Base-by-base conservation (phyloP, 805 yeast genomes). In the Zygotorulaspora florentina region DNA sequence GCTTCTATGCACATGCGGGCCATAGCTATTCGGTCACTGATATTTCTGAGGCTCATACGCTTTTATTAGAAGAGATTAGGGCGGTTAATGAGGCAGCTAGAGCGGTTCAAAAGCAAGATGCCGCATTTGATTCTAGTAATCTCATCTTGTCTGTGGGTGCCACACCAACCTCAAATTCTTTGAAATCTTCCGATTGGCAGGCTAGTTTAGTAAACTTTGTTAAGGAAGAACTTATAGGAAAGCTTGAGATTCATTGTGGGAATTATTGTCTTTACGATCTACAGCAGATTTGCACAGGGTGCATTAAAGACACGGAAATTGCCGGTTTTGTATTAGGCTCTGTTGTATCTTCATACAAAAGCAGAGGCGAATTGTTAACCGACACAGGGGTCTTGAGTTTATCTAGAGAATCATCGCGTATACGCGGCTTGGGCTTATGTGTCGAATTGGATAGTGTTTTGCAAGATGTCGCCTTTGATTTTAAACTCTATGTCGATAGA, bases 1-100 rank as follows among this genome's bases (percentile, higher is more conserved):
- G 95, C 0, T 77, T 85, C 55, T 86, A 86, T 62, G 81, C 85
- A 33, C 93, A 86, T 66, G 86, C 88, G 1, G 95, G 95, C 2
- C 86, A 82, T 58, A 81, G 90, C 0, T 86, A 86, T 57, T 67
- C 67, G 1, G 69, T 83, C 0, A 62, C 65, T 6, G 63, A 72
- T 13, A 59, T 66, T 25, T 68, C 68, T 1, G 72, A 72, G 26
- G 85, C 87, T 0, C 71, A 71, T 42, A 58, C 56, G 2, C 69
- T 64, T 31, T 62, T 86, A 29, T 39, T 75, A n/a, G 74, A 74
- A 20, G 95, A 86, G 55, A 70, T 85, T 30, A 58, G 57, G 4
- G 75, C 77, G 31, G 87, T 79, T 3, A 74, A 78, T 51, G 59
- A 59, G 8, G 91, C 88, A 2, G 76, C 74, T 3, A 55, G 53